Base-by-base conservation (phyloP, 371 early-diverging fungal species). In the Circinella umbellata region DNA sequence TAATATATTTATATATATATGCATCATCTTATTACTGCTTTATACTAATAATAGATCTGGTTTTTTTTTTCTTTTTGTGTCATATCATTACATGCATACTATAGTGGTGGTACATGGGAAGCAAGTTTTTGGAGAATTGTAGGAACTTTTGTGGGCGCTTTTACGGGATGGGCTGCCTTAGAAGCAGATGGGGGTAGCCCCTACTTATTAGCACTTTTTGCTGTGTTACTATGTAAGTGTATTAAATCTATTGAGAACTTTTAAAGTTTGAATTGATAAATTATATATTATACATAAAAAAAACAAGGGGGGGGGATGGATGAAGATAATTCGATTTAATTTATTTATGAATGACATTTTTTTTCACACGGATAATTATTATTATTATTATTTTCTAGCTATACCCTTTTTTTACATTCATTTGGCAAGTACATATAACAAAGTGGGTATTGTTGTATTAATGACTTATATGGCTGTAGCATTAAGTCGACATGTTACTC, bases 81-180 rank as follows among this genome's bases (percentile, higher is more conserved):
- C 47, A 11, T 47, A 15, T 47, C 3, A 47, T 15, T 47, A 47
- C 27, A 27, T 27, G 27, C 27, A 27, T 27, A 0, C 15, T 47
- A 18, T 64, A 83, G 82, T 62, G 89, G 89, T 15, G 89, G 87
- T 13, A 87, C 88, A 2, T 76, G 84, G 11, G 69, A 78, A 57
- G 87, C 86, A 36, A 82, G 87, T 51, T 73, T 79, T 14, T 84
- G 86, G 85, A 77, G 89, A 73, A 75, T 89, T 38, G 73, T 84
- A 6, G 89, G 89, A 9, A 89, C 89, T 15, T 27, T 87, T 1
- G 69, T 77, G 9, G 89, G 89, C 13, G 84, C 84, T 0, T 69
- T 85, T 14, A 70, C 78, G 72, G 89, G 88, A 0, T 71, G 88
- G 83, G 76, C 75, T 46, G 88, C 88, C 1, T 71, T 82, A 39